Conservation (phyloP, 2,329 filamentous ascomycete species). For the Aureobasidium sp. region DNA sequence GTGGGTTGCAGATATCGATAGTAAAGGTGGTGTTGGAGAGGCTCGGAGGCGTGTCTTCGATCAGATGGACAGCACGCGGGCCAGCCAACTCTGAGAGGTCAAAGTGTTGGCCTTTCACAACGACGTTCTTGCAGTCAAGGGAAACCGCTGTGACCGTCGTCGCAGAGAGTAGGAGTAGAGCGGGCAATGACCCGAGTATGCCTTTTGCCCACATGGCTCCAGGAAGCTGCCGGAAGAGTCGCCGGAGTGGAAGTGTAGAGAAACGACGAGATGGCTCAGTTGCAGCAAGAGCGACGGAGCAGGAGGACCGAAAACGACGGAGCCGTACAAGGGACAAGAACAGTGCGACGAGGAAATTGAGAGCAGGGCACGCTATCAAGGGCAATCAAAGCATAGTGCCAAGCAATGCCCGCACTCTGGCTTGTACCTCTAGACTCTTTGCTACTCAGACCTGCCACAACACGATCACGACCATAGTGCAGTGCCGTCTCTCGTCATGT, state of each 20-base stretch:
- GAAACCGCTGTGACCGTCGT: conserved; percentile 36
- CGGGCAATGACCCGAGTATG: conserved; percentile 8
- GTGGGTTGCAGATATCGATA: conserved; percentile 62
- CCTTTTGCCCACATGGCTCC: conserved; percentile 5
- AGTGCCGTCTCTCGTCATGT: conserved; percentile 47
- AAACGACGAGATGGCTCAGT: neutral
- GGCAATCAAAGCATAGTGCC: neutral
- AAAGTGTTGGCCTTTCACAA: conserved; percentile 52
- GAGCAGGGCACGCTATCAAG: neutral
- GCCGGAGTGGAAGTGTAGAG: neutral
- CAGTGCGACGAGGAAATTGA: neutral
- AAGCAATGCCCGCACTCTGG: neutral
- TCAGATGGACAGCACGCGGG: conserved; percentile 58
- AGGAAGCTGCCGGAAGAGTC: neutral
- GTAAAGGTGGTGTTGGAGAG: conserved; percentile 72
- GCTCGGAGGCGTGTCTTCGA: conserved; percentile 38
- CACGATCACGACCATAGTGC: neutral
- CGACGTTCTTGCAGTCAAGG: conserved; percentile 55
- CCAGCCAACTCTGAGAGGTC: conserved; percentile 57
- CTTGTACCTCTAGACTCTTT: neutral
- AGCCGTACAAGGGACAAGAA: neutral
- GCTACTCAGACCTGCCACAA: neutral
- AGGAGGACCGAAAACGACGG: neutral
- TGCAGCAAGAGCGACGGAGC: neutral
- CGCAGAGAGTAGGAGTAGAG: conserved; percentile 22